Conservation (phyloP, 169 alveolate genomes). For the Cyclospora cayetanensis region DNA sequence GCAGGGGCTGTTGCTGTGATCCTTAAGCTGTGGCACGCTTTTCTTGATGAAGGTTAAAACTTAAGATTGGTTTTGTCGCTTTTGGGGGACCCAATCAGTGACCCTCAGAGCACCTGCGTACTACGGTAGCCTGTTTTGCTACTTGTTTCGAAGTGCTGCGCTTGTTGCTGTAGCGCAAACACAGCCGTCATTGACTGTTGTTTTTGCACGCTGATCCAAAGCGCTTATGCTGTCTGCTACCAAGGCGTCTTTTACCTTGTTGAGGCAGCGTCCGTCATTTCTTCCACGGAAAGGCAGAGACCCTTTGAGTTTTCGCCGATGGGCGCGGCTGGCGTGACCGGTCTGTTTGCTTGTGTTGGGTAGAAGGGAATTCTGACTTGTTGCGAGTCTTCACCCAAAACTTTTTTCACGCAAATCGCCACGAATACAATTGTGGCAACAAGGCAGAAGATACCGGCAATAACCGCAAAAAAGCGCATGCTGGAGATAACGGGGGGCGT, state of each 20-base stretch:
- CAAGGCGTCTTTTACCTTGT: not conserved
- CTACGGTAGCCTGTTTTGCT: too few species aligned
- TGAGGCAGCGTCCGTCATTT: not conserved
- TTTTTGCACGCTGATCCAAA: too few species aligned
- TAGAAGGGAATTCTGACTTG: not conserved
- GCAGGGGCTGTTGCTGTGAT: not conserved
- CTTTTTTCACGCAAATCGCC: not conserved
- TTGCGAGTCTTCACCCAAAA: not conserved
- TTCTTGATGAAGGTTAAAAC: not conserved
- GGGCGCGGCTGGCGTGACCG: not conserved
- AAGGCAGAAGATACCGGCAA: slow-evolving; percentile 12
- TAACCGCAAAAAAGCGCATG: not conserved
- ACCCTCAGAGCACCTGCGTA: too few species aligned
- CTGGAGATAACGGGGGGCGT: not conserved
- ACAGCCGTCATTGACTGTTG: too few species aligned
- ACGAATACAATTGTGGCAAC: not conserved
- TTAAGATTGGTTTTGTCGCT: not conserved
- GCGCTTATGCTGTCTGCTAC: too few species aligned
- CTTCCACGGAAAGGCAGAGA: not conserved
- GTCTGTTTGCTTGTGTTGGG: not conserved
- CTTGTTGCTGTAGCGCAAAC: too few species aligned
- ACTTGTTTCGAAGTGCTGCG: too few species aligned
- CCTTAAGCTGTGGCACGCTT: not conserved
- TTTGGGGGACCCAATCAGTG: too few species aligned
- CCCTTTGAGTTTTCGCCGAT: not conserved